phyloP scores from a whole-genome alignment of 352 stramenopile species.

The Pythium folliculosum region DNA sequence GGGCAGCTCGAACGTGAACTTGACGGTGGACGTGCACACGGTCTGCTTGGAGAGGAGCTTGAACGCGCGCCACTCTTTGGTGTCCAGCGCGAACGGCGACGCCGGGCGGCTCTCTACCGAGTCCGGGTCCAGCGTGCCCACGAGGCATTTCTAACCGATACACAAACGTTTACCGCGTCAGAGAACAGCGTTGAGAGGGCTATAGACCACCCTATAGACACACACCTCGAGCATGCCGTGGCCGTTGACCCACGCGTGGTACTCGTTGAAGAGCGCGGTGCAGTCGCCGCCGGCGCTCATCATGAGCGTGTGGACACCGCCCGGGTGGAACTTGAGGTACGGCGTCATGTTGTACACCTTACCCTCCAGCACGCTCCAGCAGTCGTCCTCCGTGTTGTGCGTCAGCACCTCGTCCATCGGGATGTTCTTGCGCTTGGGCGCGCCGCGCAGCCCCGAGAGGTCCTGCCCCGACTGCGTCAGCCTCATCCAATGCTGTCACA shows the following conservation, averaged over 20 bases:
- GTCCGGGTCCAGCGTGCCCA: constrained; percentile 64
- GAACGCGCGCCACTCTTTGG: constrained; percentile 69
- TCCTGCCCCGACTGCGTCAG: constrained; percentile 84
- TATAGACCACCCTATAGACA: not conserved
- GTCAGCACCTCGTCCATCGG: constrained; percentile 82
- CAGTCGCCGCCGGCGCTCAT: constrained; percentile 91
- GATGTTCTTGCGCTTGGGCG: constrained; percentile 57
- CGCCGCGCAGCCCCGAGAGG: constrained; percentile 75
- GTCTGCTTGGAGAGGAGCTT: constrained; percentile 58
- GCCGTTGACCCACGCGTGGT: constrained; percentile 95
- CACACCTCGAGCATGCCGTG: constrained; percentile 84
- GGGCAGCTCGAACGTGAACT: constrained; percentile 79
- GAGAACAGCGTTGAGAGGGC: not conserved
- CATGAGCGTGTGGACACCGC: constrained; percentile 93
- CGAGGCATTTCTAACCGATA: constrained; percentile 64
- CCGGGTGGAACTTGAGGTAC: constrained; percentile 98
- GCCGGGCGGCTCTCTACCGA: constrained; percentile 43
- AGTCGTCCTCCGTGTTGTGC: constrained; percentile 91
- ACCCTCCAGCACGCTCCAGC: constrained; percentile 92
- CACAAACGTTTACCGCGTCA: not conserved
- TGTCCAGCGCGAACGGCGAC: constrained; percentile 52
- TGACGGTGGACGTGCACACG: constrained; percentile 58
- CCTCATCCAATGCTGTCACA: constrained; percentile 89
- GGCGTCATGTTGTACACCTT: constrained; percentile 94
- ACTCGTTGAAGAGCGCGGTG: constrained; percentile 96